Evolutionary conservation across 2,329 filamentous ascomycete species (phyloP).

Genomic region (Trichoderma lentiforme): DNA sequence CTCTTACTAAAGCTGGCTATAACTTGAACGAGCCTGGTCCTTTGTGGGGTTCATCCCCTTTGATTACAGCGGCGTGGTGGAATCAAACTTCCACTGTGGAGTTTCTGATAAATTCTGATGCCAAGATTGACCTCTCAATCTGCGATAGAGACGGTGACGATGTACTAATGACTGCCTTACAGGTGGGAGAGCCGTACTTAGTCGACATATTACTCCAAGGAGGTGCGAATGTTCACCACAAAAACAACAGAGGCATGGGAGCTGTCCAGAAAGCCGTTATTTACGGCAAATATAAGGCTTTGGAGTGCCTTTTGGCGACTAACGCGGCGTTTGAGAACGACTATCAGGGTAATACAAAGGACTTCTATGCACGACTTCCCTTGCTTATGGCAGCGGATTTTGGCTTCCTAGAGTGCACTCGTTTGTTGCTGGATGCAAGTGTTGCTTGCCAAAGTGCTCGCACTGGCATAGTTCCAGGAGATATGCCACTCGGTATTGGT

Average conservation of each 20-base stretch:
- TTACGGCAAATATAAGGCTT: no score
- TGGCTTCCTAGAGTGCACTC: neutral
- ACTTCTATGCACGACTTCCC: neutral
- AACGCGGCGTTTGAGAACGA: neutral
- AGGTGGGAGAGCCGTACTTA: neutral
- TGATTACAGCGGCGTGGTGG: neutral
- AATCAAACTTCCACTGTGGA: neutral
- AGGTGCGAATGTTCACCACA: neutral
- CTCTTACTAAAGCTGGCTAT: neutral
- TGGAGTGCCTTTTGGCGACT: neutral
- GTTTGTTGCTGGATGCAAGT: neutral
- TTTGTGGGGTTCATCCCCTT: neutral
- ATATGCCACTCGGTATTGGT: neutral
- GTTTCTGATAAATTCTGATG: neutral
- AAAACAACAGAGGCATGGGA: neutral
- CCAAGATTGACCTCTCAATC: neutral
- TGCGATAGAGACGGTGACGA: no score
- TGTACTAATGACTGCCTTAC: no score
- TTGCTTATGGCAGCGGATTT: rapidly evolving
- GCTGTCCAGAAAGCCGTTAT: neutral
- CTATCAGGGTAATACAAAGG: no score
- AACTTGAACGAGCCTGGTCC: neutral
- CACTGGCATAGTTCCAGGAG: neutral
- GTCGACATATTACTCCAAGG: neutral
- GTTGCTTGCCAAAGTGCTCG: neutral